Evolutionary conservation across 306 rosid genomes (phyloP).

Genomic region (Prunus fruticosa): DNA sequence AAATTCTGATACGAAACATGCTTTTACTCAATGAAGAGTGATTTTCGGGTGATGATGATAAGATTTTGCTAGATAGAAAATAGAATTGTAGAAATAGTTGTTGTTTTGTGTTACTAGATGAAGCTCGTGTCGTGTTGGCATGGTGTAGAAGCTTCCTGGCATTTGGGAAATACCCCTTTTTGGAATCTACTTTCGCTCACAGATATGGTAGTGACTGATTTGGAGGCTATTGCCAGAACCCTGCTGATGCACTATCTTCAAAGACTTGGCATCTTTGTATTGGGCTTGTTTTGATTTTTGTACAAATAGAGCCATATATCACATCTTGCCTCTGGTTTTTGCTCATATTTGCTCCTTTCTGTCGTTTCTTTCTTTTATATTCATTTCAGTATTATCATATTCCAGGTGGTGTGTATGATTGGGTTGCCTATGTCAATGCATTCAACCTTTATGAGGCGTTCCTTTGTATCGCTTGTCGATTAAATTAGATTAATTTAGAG

Average conservation of each 20-base stretch:
- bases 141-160: conserved; percentile 20
- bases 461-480: neutral
- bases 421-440: neutral
- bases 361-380: neutral
- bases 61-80: neutral
- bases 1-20: neutral
- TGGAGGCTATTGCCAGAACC: neutral
- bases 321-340: neutral
- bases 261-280: neutral
- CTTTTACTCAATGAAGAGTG: neutral
- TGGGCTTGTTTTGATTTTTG: neutral
- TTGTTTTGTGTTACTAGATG: conserved; percentile 12
- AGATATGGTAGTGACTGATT: neutral
- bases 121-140: neutral
- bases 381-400: too few relatives aligned
- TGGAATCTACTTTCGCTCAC: neutral
- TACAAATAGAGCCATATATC: neutral
- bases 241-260: neutral
- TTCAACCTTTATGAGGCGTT: neutral
- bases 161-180: neutral
- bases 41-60: neutral
- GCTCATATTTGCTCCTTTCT: neutral
- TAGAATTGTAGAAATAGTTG: conserved; percentile 2
- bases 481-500: too few relatives aligned
- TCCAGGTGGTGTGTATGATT: too few relatives aligned